Evolutionary conservation across 495 filamentous ascomycete species (phyloP), one percentile per base, ranked within the genome.

Genomic region (Podospora australis): DNA sequence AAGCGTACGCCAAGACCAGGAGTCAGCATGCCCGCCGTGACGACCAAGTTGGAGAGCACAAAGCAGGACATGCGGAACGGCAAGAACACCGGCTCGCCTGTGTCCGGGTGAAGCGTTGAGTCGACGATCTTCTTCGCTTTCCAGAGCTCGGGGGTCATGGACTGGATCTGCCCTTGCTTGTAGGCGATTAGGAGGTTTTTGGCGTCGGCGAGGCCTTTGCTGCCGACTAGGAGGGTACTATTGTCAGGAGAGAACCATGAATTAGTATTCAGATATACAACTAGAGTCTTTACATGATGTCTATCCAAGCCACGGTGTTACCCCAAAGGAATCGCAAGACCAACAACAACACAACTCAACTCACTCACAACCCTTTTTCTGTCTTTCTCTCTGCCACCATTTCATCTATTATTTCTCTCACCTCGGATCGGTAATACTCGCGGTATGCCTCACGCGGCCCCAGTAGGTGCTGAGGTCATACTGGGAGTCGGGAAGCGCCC

Each of bases 41-140:
- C 91, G 38, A 97, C 75, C 58, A 98, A 71, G 64, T 97, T 97
- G 46, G 89, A 89, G 38, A 97, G 71, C 44, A 94, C 88, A 64
- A 95, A 97, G 73, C 81, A 87, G 36, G 88, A 95, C 94, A 98
- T 97, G 57, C 92, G 82, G 64, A 96, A 96, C 16, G 94, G 92
- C 5, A 97, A 79, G 59, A 97, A 80, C 44, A 97, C 94, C 1
- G 90, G 84, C 59, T 86, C 71, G 42, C 90, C 92, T 4, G 91
- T 97, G 67, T 98, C 92, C 38, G 92, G 92, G 66, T 98, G 92
- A 46, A 98, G 64, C 6, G 92, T 97, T 38, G 94, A 90, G 67
- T 98, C 92, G 19, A 96, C 82, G 48, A 96, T 80, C 74, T 96
- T 95, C 78, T 98, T 98, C 28, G 92, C 92, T 50, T 73, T 74